phyloP scores from a whole-genome alignment of 2,329 filamentous ascomycete species.

The Bipolaris sorokiniana region DNA sequence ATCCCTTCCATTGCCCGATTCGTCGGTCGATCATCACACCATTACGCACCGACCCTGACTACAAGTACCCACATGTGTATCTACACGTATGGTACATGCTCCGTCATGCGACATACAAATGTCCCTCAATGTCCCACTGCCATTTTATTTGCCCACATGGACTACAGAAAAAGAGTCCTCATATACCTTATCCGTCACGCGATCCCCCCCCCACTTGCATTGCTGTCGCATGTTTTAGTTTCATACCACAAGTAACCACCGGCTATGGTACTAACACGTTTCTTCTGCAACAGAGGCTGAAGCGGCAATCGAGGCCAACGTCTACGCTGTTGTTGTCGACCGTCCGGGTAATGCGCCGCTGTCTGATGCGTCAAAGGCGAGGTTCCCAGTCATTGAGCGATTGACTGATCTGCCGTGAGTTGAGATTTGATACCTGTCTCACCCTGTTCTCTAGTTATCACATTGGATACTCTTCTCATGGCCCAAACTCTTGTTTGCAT shows the following conservation, averaged over 20 bases:
- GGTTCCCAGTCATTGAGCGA: constrained; percentile 36
- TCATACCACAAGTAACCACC: neutral
- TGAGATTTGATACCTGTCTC: neutral
- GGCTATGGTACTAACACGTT: constrained; percentile 17
- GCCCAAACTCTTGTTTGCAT: neutral
- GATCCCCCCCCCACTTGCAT: constrained; percentile 5
- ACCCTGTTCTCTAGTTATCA: neutral
- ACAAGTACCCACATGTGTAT: neutral
- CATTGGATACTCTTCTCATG: neutral
- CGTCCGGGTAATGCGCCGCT: constrained; percentile 75
- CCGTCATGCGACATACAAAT: constrained; percentile 11
- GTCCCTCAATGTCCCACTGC: constrained; percentile 1
- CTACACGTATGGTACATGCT: neutral
- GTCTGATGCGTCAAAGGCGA: constrained; percentile 24
- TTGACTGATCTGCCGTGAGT: constrained; percentile 48
- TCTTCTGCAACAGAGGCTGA: constrained; percentile 47
- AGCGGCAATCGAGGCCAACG: constrained; percentile 52
- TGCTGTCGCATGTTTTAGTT: constrained; percentile 8
- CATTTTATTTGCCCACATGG: neutral
- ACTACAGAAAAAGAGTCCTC: neutral
- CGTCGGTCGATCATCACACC: constrained; percentile 9
- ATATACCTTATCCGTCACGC: constrained; percentile 8
- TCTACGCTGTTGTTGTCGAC: constrained; percentile 54
- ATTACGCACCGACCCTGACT: constrained; percentile 3
- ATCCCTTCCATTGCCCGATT: constrained; percentile 4